These are phyloP conservation scores for Pulveroboletus frians DNA, from an alignment of 768 basidiomycete genomes.

Conservation along the genomic window DNA sequence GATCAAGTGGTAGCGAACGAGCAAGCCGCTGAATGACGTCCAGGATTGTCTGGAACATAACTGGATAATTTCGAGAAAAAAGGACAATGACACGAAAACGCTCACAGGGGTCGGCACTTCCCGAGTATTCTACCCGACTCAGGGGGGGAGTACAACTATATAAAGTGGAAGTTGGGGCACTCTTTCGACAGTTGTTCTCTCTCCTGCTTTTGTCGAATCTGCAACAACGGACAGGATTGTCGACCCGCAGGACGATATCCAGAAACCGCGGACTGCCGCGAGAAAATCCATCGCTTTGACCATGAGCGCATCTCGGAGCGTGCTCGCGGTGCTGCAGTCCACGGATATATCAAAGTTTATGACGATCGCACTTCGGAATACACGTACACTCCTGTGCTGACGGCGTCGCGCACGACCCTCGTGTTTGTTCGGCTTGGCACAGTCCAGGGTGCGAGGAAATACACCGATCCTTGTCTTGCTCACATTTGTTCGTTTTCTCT, in stretches of 20 bases:
- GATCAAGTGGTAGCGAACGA: too few relatives aligned
- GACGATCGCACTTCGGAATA: constrained; percentile 66
- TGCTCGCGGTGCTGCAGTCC: constrained; percentile 72
- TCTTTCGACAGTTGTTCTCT: too few relatives aligned
- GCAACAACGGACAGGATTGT: constrained; percentile 18
- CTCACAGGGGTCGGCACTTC: too few relatives aligned
- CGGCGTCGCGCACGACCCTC: constrained; percentile 64
- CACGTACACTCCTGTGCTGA: constrained; percentile 66
- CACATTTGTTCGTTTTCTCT: not conserved
- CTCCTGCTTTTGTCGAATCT: constrained; percentile 7
- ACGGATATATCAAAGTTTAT: constrained; percentile 75
- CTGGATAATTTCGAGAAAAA: too few relatives aligned
- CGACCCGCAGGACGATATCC: constrained; percentile 26
- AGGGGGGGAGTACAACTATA: constrained; percentile 10
- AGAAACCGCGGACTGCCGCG: constrained; percentile 37
- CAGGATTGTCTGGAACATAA: too few relatives aligned
- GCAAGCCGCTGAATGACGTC: too few relatives aligned
- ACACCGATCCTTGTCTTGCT: not conserved
- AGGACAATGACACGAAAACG: too few relatives aligned
- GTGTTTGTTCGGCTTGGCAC: constrained; percentile 84
- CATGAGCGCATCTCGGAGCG: constrained; percentile 90
- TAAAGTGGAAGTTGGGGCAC: not conserved
- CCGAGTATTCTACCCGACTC: too few relatives aligned
- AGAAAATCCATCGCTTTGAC: constrained; percentile 77
- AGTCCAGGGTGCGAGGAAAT: constrained; percentile 74